Conservation (phyloP, 495 filamentous ascomycete species). For the Parmelia sp. region DNA sequence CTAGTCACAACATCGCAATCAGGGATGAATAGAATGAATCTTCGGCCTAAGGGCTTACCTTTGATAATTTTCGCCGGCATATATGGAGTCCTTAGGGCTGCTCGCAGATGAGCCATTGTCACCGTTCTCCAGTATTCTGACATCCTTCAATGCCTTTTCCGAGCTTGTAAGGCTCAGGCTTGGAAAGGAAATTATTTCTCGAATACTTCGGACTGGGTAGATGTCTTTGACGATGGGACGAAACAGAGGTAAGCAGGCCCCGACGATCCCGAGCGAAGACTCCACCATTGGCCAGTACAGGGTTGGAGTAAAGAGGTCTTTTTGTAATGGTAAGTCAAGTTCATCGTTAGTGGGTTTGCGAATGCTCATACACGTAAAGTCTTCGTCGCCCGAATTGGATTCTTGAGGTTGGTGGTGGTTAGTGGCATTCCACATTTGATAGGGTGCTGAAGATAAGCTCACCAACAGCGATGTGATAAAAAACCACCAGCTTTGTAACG, state of each 20-base stretch:
- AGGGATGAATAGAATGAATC: neutral
- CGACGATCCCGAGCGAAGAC: constrained; percentile 7
- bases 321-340: neutral
- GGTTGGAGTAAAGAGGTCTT: constrained; percentile 6
- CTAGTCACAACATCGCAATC: neutral
- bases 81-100: neutral
- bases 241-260: constrained; percentile 5
- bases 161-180: neutral
- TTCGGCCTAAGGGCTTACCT: neutral
- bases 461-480: constrained; percentile 2
- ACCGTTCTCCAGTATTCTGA: neutral
- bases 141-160: neutral
- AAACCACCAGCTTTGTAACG: constrained; percentile 9
- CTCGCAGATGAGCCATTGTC: neutral
- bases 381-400: constrained; percentile 1
- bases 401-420: neutral
- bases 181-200: neutral
- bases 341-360: neutral
- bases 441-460: neutral
- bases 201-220: neutral
- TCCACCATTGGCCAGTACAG: constrained; percentile 11
- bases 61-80: neutral
- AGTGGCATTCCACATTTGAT: neutral
- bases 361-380: constrained; percentile 2
- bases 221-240: neutral